phyloP scores from a whole-genome alignment of 2,329 filamentous ascomycete genomes.

The Verticillium alfalfae region DNA sequence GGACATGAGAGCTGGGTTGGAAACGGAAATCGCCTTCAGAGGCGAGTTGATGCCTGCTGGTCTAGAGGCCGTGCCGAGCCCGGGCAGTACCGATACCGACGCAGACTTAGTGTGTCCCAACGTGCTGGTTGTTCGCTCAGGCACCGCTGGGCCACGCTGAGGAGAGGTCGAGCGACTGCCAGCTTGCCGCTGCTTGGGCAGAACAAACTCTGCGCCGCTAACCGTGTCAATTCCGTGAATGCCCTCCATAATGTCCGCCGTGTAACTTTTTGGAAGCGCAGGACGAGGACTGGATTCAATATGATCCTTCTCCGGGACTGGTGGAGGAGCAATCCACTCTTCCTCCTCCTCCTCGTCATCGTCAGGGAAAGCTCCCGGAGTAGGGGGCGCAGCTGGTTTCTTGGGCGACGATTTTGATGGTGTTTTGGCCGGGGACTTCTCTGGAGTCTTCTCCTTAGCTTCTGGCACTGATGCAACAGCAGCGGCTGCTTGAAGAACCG shows the following conservation, averaged over 20 bases:
- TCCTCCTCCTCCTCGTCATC: slow-evolving; percentile 35
- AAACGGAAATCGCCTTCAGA: slow-evolving; percentile 58
- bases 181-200: slow-evolving; percentile 33
- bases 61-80: neutral
- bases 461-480: slow-evolving; percentile 17
- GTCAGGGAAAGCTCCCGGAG: slow-evolving; percentile 56
- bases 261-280: slow-evolving; percentile 53
- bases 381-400: slow-evolving; percentile 23
- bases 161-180: slow-evolving; percentile 27
- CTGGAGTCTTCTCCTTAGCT: slow-evolving; percentile 19
- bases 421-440: slow-evolving; percentile 27
- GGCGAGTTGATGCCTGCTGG: slow-evolving; percentile 24
- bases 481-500: slow-evolving; percentile 23
- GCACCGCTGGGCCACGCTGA: slow-evolving; percentile 19
- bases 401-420: slow-evolving; percentile 28
- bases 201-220: slow-evolving; percentile 38
- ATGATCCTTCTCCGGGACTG: slow-evolving; percentile 23
- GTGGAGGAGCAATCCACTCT: slow-evolving; percentile 53
- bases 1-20: slow-evolving; percentile 46
- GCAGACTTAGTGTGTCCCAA: slow-evolving; percentile 55
- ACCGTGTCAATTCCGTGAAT: slow-evolving; percentile 43
- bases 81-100: slow-evolving; percentile 53
- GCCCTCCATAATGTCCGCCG: slow-evolving; percentile 56
- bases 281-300: slow-evolving; percentile 41
- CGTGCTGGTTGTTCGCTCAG: slow-evolving; percentile 22